phyloP scores from a whole-genome alignment of 306 rosid species.

The Rosa persica region DNA sequence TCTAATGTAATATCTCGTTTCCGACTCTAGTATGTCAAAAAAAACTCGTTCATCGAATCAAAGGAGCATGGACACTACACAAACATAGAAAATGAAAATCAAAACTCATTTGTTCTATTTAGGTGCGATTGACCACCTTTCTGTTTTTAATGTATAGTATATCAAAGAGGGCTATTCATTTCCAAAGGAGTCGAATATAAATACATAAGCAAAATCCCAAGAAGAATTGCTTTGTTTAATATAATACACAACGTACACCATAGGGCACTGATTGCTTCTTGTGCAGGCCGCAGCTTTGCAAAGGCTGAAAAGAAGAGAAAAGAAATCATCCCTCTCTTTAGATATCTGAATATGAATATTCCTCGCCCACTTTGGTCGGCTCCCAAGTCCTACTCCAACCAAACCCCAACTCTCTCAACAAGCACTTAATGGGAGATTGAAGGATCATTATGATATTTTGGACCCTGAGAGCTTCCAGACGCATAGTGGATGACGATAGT shows the following conservation, averaged over 20 bases:
- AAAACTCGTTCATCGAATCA: neutral
- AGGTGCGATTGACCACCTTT: neutral
- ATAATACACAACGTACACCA: neutral
- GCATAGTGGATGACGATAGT: neutral
- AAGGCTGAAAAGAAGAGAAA: constrained; percentile 54
- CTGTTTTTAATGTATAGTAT: neutral
- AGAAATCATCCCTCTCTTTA: neutral
- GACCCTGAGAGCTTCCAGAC: constrained; percentile 9
- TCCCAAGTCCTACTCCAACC: constrained; percentile 3
- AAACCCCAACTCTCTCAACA: constrained; percentile 15
- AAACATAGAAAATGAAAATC: too few relatives aligned
- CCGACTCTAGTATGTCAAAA: neutral
- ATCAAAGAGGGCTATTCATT: neutral
- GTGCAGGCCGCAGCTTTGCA: constrained; percentile 26
- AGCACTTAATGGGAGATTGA: neutral
- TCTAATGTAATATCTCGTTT: neutral
- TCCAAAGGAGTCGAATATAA: neutral
- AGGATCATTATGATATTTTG: neutral
- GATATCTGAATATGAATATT: constrained; percentile 32
- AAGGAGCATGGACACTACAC: too few relatives aligned
- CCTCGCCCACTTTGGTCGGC: constrained; percentile 22
- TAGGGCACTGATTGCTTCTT: constrained; percentile 4
- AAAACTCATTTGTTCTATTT: neutral
- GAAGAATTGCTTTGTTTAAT: neutral
- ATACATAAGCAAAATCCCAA: neutral